Percentiles rank a stretch among this genome's conserved stretches.
phyloP scores from a whole-genome alignment of 805 yeast species.

The Candida sithepensis region DNA sequence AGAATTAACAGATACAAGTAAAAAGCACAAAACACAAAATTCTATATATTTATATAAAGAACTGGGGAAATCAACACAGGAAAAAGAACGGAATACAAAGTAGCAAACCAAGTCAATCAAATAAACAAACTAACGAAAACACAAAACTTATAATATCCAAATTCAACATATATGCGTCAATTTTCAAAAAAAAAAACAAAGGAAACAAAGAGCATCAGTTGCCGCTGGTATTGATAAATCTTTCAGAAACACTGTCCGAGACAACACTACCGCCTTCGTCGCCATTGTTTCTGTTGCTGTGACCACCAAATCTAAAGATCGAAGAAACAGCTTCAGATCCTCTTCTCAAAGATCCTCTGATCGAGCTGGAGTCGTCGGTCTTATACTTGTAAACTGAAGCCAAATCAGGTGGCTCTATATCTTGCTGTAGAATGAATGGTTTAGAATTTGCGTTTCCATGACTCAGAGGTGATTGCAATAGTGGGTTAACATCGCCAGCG shows the following conservation, averaged over 20 bases:
- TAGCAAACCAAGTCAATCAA: neutral
- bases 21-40: no score
- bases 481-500: conserved; percentile 8
- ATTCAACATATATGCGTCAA: no score
- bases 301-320: conserved; percentile 23
- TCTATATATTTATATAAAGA: no score
- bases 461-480: conserved; percentile 10
- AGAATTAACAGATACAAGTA: no score
- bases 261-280: conserved; percentile 18
- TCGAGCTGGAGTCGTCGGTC: neutral
- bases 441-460: conserved; percentile 2
- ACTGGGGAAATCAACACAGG: no score
- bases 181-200: neutral
- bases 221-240: conserved; percentile 18
- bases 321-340: conserved; percentile 41
- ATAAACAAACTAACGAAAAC: neutral
- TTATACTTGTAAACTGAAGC: conserved; percentile 30
- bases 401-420: conserved; percentile 36
- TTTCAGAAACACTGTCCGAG: conserved; percentile 27
- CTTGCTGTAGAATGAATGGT: conserved; percentile 25
- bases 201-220: no score
- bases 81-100: no score
- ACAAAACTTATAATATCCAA: neutral
- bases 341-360: conserved; percentile 35
- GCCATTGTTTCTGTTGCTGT: conserved; percentile 15